Conservation (phyloP, 2,329 filamentous ascomycete genomes). For the Coleophoma eucalyptorum region DNA sequence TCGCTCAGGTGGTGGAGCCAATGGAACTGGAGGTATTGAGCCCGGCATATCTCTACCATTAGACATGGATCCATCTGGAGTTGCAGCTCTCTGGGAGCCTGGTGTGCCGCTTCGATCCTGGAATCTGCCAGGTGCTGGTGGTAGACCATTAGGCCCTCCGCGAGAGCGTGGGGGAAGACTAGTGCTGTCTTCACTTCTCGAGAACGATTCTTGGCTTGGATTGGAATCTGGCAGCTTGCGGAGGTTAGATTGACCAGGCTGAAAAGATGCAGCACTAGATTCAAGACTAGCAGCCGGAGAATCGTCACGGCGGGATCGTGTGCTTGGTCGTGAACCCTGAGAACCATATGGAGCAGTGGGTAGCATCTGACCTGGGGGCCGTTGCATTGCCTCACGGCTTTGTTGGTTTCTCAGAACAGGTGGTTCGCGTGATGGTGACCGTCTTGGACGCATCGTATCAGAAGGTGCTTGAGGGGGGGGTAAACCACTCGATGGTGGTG, state of each 20-base stretch:
- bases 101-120: conserved; percentile 25
- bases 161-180: conserved; percentile 26
- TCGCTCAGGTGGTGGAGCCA: conserved; percentile 25
- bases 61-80: conserved; percentile 21
- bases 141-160: conserved; percentile 21
- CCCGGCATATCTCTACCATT: conserved; percentile 15
- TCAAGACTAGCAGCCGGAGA: conserved; percentile 23
- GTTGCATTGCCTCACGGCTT: conserved; percentile 24
- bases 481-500: conserved; percentile 12
- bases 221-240: conserved; percentile 22
- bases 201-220: conserved; percentile 28
- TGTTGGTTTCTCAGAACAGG: conserved; percentile 16
- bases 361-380: conserved; percentile 16
- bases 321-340: conserved; percentile 19
- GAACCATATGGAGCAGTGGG: conserved; percentile 16
- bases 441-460: conserved; percentile 5
- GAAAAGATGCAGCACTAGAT: conserved; percentile 10
- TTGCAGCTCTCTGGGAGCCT: conserved; percentile 20
- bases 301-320: conserved; percentile 19
- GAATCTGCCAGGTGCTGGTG: conserved; percentile 23
- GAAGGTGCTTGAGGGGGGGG: conserved; percentile 10
- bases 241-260: conserved; percentile 16
- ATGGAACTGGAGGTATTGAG: conserved; percentile 23
- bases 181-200: conserved; percentile 20
- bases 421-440: conserved; percentile 21